Conservation (phyloP, 164 flowering plant species). For the Aristolochia contorta region DNA sequence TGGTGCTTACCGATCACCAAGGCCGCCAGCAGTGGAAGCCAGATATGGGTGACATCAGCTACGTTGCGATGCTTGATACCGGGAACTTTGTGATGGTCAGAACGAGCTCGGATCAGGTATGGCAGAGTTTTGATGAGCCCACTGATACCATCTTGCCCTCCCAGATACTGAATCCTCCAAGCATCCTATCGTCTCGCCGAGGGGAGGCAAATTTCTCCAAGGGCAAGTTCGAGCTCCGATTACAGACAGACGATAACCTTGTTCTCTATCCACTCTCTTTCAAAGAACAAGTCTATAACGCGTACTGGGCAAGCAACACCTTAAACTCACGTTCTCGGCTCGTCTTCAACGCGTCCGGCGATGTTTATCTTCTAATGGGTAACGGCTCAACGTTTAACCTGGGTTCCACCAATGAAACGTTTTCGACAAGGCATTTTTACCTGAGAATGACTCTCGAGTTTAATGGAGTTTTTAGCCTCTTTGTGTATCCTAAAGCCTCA, state of each 20-base stretch:
- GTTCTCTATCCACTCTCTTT: conserved; percentile 15
- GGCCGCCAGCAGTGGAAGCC: conserved; percentile 1
- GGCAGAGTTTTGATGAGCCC: conserved; percentile 30
- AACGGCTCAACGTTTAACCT: conserved; percentile 13
- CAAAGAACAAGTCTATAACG: not conserved
- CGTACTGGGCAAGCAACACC: conserved; percentile 1
- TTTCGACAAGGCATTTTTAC: conserved; percentile 13
- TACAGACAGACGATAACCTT: conserved; percentile 22
- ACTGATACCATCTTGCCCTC: conserved; percentile 34
- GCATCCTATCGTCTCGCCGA: conserved; percentile 11
- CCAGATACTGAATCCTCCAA: conserved; percentile 10
- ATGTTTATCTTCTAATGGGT: conserved; percentile 10
- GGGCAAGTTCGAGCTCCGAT: conserved; percentile 5
- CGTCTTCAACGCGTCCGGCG: conserved; percentile 27
- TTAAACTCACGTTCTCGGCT: conserved; percentile 3
- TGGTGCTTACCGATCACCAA: conserved; percentile 8
- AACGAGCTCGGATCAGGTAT: not conserved
- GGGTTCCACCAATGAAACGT: conserved; percentile 3
- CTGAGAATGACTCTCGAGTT: conserved; percentile 28
- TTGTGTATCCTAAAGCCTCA: conserved; percentile 15
- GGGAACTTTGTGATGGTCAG: conserved; percentile 31
- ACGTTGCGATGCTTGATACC: conserved; percentile 32
- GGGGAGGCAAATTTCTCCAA: conserved; percentile 12
- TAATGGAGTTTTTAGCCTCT: conserved; percentile 37
- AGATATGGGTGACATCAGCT: conserved; percentile 1